Conservation (phyloP, 139 green algal genomes). For the Edaphochlamys debaryana region DNA sequence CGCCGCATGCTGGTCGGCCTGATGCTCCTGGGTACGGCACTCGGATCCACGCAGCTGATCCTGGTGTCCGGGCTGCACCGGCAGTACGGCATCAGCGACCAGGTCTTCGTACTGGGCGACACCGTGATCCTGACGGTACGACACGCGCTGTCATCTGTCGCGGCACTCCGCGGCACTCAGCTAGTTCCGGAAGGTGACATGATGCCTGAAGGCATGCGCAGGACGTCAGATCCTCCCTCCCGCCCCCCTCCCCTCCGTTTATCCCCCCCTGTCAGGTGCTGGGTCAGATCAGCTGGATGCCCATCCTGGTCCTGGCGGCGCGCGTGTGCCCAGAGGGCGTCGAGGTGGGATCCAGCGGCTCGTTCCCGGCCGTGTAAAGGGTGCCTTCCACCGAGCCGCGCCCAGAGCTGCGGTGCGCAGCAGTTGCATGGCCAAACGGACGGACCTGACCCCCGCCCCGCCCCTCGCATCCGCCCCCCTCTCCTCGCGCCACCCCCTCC, state of each 20-base stretch:
- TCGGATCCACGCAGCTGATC: constrained; percentile 89
- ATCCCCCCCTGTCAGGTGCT: neutral
- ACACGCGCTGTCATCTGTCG: too few relatives aligned
- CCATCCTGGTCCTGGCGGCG: constrained; percentile 93
- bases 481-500: neutral
- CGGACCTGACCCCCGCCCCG: too few relatives aligned
- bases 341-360: constrained; percentile 74
- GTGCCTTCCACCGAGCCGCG: too few relatives aligned
- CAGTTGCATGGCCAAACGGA: too few relatives aligned
- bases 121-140: constrained; percentile 88
- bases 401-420: too few relatives aligned
- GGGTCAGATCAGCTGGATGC: constrained; percentile 93
- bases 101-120: constrained; percentile 95
- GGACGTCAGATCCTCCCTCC: too few relatives aligned
- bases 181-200: neutral
- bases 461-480: neutral
- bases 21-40: constrained; percentile 74
- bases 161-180: neutral
- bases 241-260: neutral
- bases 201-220: too few relatives aligned
- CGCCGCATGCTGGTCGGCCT: constrained; percentile 66
- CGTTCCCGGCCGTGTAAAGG: too few relatives aligned
- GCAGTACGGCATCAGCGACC: constrained; percentile 75
- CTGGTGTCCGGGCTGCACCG: constrained; percentile 72
- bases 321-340: constrained; percentile 86